Base-by-base conservation (phyloP, 2,329 filamentous ascomycete species). In the Trematosphaeria pertusa region DNA sequence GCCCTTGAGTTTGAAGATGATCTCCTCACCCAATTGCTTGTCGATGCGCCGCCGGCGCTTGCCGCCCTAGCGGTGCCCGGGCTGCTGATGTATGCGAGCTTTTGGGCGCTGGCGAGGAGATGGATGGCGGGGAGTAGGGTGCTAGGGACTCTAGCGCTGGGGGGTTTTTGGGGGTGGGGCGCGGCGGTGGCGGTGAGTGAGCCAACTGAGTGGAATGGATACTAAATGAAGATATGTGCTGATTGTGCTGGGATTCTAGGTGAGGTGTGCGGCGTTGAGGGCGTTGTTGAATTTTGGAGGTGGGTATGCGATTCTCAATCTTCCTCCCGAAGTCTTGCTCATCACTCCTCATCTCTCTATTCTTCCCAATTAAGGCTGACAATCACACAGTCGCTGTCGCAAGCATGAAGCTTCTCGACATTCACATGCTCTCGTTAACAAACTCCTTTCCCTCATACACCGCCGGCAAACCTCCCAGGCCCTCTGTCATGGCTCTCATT, bases 321-420 rank as follows among this genome's bases (percentile, higher is more conserved):
- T 42, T 42, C 10, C 8, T n/a, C 11, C 15, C 24, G 6, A 18
- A 11, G 22, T 10, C 19, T 35, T 36, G 35, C 17, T 8, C 15
- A 18, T 28, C 21, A 39, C n/a, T 22, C 15, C 4, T 11, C 10
- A 8, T 37, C 9, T 26, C 18, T 32, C 28, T 22, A 36, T n/a
- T n/a, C n/a, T n/a, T n/a, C n/a, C n/a, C n/a, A n/a, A n/a, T n/a
- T n/a, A n/a, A n/a, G n/a, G n/a, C 37, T 39, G 8, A 45, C 12
- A 15, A 8, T 3, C 14, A 28, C 24, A 11, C 51, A 70, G 72
- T 71, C 56, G 67, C 65, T 15, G 68, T 72, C 45, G 71, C 66
- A 1, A 65, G 62, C 39, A 73, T 76, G 71, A 76, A 75, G 52
- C 45, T 68, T 10, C 62, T 75, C 10, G 73, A 76, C 43, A 53